phyloP scores from a whole-genome alignment of 2,329 filamentous ascomycete species.

The Pezicula radicicola region DNA sequence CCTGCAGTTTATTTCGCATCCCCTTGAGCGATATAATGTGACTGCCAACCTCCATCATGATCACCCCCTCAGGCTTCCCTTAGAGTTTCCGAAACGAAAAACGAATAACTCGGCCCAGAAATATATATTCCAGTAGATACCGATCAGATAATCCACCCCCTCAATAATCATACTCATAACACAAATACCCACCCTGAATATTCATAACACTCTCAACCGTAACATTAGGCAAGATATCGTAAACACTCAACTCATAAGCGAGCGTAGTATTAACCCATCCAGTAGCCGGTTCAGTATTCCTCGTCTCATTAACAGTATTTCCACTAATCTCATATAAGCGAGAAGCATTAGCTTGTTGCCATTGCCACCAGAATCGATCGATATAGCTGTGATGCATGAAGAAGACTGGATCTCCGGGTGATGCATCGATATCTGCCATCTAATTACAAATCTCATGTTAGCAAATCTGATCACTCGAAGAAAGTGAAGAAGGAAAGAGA shows the following conservation, averaged over 20 bases:
- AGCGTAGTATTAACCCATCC: not conserved
- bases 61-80: too few relatives aligned
- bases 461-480: too few relatives aligned
- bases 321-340: conserved; percentile 1
- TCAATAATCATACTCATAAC: not conserved
- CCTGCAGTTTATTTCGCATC: too few relatives aligned
- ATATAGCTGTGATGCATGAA: conserved; percentile 22
- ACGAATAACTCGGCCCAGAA: too few relatives aligned
- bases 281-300: not conserved
- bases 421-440: conserved; percentile 8
- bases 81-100: too few relatives aligned
- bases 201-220: not conserved
- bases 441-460: not conserved
- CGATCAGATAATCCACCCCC: too few relatives aligned
- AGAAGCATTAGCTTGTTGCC: conserved; percentile 14
- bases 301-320: not conserved
- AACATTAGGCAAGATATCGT: not conserved
- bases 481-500: too few relatives aligned
- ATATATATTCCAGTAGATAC: too few relatives aligned
- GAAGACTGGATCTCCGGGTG: conserved; percentile 20
- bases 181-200: not conserved
- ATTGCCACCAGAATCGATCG: conserved; percentile 22
- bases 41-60: too few relatives aligned
- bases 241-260: not conserved
- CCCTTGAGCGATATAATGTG: too few relatives aligned